Base-by-base conservation (phyloP, 257 asterid genomes). In the Lycium barbarum region DNA sequence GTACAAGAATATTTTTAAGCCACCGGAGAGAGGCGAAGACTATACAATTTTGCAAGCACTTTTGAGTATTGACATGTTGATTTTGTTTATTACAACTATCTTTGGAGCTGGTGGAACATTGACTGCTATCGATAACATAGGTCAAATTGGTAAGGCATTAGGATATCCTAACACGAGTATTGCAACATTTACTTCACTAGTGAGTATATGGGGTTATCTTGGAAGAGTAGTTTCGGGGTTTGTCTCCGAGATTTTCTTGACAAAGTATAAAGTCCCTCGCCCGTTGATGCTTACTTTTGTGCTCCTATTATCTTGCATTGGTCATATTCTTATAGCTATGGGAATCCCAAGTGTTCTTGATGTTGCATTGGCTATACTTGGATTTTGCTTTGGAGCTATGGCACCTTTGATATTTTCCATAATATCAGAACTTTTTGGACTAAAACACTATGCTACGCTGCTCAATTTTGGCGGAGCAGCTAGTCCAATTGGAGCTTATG, bases 321-420 rank as follows among this genome's bases (percentile, higher is more conserved):
- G 98, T 1, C 98, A 94, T 61, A 55, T 93, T 0, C 68, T 93
- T 51, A 93, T 94, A 40, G 98, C 97, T 0, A 91, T 92, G 80
- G 86, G 87, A 14, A 91, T 93, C 15, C 88, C 90, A 1, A 92
- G 90, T 67, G 93, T 94, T 33, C 90, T 94, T 1, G 93, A 94
- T 79, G 45, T 94, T 3, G 95, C 98, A 6, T 94, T 95, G 2
- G 95, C 93, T 47, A 88, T 94, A 20, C 93, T 94, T 66, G 98
- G 97, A 5, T 94, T 94, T 86, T 94, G 98, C 83, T 94, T 94
- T 84, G 98, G 98, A 0, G 98, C 98, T 2, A 96, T 92, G 84
- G 92, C 95, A 95, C 98, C 98, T 5, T 65, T 94, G 73, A 91
- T 94, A 0, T 94, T 91, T 59, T 92, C 98, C 53, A 94, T 94